Base-by-base conservation (phyloP, 768 basidiomycete genomes). In the Kwoniella heveanensis region DNA sequence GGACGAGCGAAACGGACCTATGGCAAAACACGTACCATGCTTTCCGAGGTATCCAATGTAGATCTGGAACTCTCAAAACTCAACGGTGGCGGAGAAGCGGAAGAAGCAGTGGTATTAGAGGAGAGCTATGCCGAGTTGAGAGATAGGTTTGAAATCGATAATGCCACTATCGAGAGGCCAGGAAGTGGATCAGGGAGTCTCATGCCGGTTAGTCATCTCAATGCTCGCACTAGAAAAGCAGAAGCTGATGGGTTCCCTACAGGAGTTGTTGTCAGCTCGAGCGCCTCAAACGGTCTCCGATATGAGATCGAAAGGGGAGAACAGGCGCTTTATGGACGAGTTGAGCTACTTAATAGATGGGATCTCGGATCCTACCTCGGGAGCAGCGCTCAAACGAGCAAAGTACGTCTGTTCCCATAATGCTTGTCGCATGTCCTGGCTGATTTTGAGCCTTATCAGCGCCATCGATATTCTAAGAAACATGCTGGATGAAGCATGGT, bases 311-410 rank as follows among this genome's bases (percentile, higher is more conserved):
- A 69, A 68, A 66, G 78, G 78, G 1, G 75, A 71, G 52, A 77
- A 76, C 36, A 58, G 78, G 30, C 63, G 70, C n/a, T 76, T 79
- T 57, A 69, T 77, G 65, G 78, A 79, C 62, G 77, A 79, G 60
- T 29, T 79, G 5, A 67, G 50, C 7, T 76, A 71, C 51, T 58
- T 78, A 29, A 47, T 74, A 5, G 78, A 77, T 8, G 68, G 70
- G 0, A 58, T 79, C 9, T 25, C 37, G 19, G 72, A 76, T 62
- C 26, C 60, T 1, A 44, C 36, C 2, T 64, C 64, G 7, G 61
- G 66, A 8, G 44, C 60, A 12, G 54, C 64, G 1, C 55, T 69
- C 21, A 64, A 65, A 37, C 49, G 66, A 36, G 50, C 66, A 48
- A 74, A 74, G 77, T 79, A 46, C 39, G 68, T 54, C 37, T 1